Evolutionary conservation across 257 asterid genomes (phyloP), one percentile per base, ranked within the genome.

Genomic region (Marsdenia floribunda): DNA sequence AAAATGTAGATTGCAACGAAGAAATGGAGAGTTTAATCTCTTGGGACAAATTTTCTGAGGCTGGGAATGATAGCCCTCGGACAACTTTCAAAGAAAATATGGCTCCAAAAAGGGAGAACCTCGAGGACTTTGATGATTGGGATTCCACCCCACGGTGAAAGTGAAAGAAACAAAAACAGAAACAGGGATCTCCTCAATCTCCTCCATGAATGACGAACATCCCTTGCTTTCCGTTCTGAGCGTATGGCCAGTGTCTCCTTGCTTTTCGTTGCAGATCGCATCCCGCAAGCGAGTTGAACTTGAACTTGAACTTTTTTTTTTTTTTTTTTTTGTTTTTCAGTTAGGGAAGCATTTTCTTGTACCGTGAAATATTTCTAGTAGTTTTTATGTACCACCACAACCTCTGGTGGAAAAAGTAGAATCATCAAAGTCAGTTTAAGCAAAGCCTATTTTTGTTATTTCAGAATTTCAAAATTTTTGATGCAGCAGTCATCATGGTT

Each of bases 161-260:
- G 75, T 53, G 85, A 76, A 58, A 77, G 75, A 54, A 76, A 68
- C 68, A 46, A 69, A 44, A 44, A 44, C 49, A 44, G 49, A 1
- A 44, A 11, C 3, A 52, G 78, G n/a, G 60, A 71, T 26, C 22
- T 15, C 61, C 7, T 6, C 46, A 12, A 52, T 63, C 75, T 73
- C n/a, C n/a, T n/a, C 77, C 2, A 71, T 44, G 37, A 85, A 71
- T 47, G 84, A 82, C 50, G 84, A 83, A 76, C 93, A 87, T 52
- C 97, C 97, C 35, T 87, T 90, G n/a, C n/a, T 18, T 84, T 68
- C 57, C 84, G 80, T 33, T 70, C 77, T 5, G 86, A 86, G 55
- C 70, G 76, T 57, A 73, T 60, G 44, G 73, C 85, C 0, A 76
- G 76, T 22, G 68, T 78, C 35, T 91, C 96, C 38, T 65, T 91